A percentile compares a stretch with the other conserved stretches of the same genome.
phyloP scores from a whole-genome alignment of 2,329 filamentous ascomycete species.

The Colletotrichum nymphaeae region DNA sequence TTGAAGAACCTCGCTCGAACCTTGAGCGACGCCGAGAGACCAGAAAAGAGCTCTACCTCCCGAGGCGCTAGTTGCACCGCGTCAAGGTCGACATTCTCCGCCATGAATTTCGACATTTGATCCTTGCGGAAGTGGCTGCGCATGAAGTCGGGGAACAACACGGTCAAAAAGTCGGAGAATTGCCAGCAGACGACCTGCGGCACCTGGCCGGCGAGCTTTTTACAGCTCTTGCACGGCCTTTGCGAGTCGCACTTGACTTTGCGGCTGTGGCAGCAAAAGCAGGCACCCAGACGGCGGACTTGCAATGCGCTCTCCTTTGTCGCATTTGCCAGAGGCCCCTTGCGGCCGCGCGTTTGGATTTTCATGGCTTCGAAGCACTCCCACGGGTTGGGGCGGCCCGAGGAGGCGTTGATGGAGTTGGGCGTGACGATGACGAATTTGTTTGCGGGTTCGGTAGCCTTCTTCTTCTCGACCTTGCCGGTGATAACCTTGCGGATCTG shows the following conservation, averaged over 20 bases:
- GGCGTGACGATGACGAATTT: constrained; percentile 69
- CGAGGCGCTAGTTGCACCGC: constrained; percentile 51
- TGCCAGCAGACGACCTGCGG: constrained; percentile 70
- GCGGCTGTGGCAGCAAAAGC: constrained; percentile 69
- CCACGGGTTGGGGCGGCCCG: constrained; percentile 62
- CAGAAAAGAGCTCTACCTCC: constrained; percentile 61
- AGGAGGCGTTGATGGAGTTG: constrained; percentile 62
- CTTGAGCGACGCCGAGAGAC: constrained; percentile 59
- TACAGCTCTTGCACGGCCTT: constrained; percentile 67
- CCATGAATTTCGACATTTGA: constrained; percentile 59
- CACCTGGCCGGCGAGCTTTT: constrained; percentile 60
- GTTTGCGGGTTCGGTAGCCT: constrained; percentile 40
- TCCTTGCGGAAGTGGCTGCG: constrained; percentile 63
- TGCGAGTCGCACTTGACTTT: constrained; percentile 69
- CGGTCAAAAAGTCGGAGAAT: constrained; percentile 64
- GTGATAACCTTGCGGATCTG: constrained; percentile 56
- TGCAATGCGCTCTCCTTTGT: constrained; percentile 66
- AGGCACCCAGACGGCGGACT: constrained; percentile 65
- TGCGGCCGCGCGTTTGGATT: constrained; percentile 65
- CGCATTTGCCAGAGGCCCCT: constrained; percentile 65
- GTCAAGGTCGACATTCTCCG: constrained; percentile 59
- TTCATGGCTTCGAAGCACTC: constrained; percentile 67
- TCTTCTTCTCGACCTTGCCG: constrained; percentile 60
- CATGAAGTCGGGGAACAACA: constrained; percentile 65
- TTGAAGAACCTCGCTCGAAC: constrained; percentile 65